Base-by-base conservation (phyloP, 2,329 filamentous ascomycete genomes). In the Cordyceps cicadae region DNA sequence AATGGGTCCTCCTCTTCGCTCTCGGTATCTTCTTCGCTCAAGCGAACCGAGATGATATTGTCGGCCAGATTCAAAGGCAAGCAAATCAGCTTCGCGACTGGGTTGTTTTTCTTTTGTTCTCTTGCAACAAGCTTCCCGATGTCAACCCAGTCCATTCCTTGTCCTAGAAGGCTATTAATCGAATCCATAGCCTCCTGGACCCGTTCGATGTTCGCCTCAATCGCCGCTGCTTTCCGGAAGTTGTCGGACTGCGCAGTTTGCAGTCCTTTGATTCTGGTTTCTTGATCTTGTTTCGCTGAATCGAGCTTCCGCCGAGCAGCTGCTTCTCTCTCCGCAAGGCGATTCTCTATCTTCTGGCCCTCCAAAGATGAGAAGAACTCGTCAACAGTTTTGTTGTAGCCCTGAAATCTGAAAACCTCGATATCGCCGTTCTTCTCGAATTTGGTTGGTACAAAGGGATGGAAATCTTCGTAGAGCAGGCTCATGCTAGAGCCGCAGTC, bases 291-390 rank as follows among this genome's bases (percentile, higher is more conserved):
- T 67, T 85, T 85, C 0, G 92, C 91, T n/a, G 88, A 83, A 43
- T 96, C 90, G 3, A 99, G 79, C 71, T 95, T 96, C 68, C 85
- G 85, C 74, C 87, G 89, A 3, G 94, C 94, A 4, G 82, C 80
- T 21, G 88, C 85, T 72, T 99, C 92, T 54, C 88, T 85, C 71
- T 97, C 93, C 4, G 85, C 85, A 5, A 97, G 76, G 58, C 86
- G 83, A 1, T 90, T 95, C 71, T 96, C 89, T 1, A 97, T 80
- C 70, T 90, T 96, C 71, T 97, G 93, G 0, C 92, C 91, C 74
- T 99, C 94, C 29, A 97, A 84, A 0, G 93, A 97, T 0, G 94
- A 97, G 72, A 96, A 97, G 76, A 97, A 99, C 66, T 96, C 90
- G 70, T 99, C 94, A 0, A 96, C 92, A 0, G 92, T 94, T 69